Base-by-base conservation (phyloP, 2,329 filamentous ascomycete genomes). In the Claviceps paspali region DNA sequence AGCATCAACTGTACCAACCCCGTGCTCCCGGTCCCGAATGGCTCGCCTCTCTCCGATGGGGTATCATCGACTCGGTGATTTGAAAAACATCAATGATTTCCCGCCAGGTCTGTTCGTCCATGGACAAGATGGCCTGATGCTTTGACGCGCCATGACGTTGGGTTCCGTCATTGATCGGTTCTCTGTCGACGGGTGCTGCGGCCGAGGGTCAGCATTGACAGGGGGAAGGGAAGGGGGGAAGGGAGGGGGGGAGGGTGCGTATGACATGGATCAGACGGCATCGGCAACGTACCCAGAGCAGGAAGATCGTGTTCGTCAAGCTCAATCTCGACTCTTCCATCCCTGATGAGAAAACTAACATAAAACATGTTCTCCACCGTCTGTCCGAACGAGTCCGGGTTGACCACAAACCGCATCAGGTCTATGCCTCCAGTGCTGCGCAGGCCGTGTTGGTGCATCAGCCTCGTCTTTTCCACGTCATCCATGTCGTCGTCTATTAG, bases 311-410 rank as follows among this genome's bases (percentile, higher is more conserved):
- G 62, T 10, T 76, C 68, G 50, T 95, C 87, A 39, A 76, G 70
- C 3, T 73, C 66, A n/a, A 98, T 68, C 24, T 74, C 75, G 5
- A 86, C 73, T 41, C 72, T 75, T 9, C 86, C 86, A 58, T 98
- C 91, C 40, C 83, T 76, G 41, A 96, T 85, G 42, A 98, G 62
- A 52, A 98, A 98, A 53, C 84, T 92, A 47, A 94, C 74, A 54
- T 96, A 96, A 57, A 98, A 98, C 49, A 98, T 67, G 49, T 98
- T 98, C 55, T 98, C 91, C 6, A 98, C 78, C 0, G 86, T 94
- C 57, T 98, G 91, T 0, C 84, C 84, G 50, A 96, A 98, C 1
- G 85, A 93, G 28, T 64, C 64, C 1, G 91, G 91, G 48, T 98
- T 94, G 45, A 96, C 72, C 29, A 86, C 83, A 47, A 95, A 96